Conservation (phyloP, 225 moss, liverwort and hornwort species). For the Sphagnum contortum region DNA sequence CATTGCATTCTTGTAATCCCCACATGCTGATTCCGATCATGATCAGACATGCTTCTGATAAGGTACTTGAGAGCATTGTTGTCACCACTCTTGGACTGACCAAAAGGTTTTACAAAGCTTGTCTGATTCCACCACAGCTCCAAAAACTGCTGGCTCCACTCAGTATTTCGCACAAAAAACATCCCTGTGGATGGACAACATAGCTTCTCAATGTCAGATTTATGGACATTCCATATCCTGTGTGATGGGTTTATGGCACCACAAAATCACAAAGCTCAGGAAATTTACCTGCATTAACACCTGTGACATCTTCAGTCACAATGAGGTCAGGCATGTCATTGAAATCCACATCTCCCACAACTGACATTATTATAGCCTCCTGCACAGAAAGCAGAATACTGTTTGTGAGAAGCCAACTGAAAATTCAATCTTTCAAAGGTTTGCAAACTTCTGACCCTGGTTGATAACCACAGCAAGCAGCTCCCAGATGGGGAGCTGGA, state of each 20-base stretch:
- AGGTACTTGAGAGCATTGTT: slow-evolving; percentile 81
- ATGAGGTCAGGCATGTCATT: slow-evolving; percentile 89
- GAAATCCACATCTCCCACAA: slow-evolving; percentile 53
- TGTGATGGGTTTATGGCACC: neutral
- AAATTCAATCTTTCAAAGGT: too few species aligned
- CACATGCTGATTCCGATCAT: slow-evolving; percentile 65
- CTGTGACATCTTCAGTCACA: slow-evolving; percentile 80
- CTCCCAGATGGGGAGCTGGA: too few species aligned
- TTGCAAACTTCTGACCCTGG: too few species aligned
- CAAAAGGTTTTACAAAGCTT: slow-evolving; percentile 83
- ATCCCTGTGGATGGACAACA: slow-evolving; percentile 46
- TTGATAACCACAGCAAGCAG: too few species aligned
- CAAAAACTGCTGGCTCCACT: slow-evolving; percentile 87
- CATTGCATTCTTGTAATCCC: slow-evolving; percentile 93
- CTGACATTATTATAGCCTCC: slow-evolving; percentile 78
- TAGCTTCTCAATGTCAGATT: neutral
- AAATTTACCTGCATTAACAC: slow-evolving; percentile 83
- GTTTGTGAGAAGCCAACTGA: neutral
- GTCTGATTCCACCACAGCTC: slow-evolving; percentile 95
- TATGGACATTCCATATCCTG: neutral
- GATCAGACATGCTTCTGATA: slow-evolving; percentile 61
- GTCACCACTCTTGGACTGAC: slow-evolving; percentile 88
- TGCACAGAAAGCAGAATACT: neutral
- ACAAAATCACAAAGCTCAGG: neutral
- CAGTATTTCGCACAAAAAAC: slow-evolving; percentile 93